Evolutionary conservation across 345 rosid species (phyloP).

Genomic region (Odontarrhena argentea): DNA sequence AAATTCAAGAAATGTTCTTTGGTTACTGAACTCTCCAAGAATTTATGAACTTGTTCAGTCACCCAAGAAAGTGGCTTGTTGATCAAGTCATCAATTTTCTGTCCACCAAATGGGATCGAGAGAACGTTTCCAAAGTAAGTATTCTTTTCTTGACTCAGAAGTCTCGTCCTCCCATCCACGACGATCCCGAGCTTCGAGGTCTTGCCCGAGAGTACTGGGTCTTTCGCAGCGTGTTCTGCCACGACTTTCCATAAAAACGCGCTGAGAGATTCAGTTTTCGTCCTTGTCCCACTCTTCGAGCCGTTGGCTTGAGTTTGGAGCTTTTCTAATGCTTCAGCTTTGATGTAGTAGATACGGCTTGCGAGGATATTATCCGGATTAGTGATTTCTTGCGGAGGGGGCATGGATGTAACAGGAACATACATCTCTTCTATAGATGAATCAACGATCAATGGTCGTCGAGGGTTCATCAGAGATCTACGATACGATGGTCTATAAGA

Average conservation of each 20-base stretch:
- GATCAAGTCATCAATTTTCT: constrained; percentile 40
- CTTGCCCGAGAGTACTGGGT: constrained; percentile 4
- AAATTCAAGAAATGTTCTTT: constrained; percentile 70
- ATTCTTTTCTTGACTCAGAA: constrained; percentile 31
- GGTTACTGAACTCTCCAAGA: constrained; percentile 42
- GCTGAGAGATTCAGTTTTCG: constrained; percentile 66
- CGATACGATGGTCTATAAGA: constrained; percentile 57
- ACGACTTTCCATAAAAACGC: constrained; percentile 74
- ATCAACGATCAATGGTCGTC: constrained; percentile 48
- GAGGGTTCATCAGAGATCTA: constrained; percentile 59
- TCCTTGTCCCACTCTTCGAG: constrained; percentile 37
- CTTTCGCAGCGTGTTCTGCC: constrained; percentile 41
- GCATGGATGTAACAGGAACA: constrained; percentile 49
- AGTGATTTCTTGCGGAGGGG: constrained; percentile 46
- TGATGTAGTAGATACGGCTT: constrained; percentile 63
- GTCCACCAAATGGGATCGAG: constrained; percentile 59
- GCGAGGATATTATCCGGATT: constrained; percentile 37
- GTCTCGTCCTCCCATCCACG: constrained; percentile 65
- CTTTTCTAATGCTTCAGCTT: constrained; percentile 39
- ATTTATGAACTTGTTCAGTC: constrained; percentile 55
- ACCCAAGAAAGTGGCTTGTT: constrained; percentile 59
- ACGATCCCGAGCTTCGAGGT: constrained; percentile 62
- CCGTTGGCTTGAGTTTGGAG: constrained; percentile 51
- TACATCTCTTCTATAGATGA: constrained; percentile 55
- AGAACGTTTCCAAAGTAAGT: constrained; percentile 58